Percentiles rank a stretch among this genome's conserved stretches.
These are phyloP conservation scores for Escallonia herrerae DNA, from an alignment of 129 eudicot species.

Conservation along the genomic window DNA sequence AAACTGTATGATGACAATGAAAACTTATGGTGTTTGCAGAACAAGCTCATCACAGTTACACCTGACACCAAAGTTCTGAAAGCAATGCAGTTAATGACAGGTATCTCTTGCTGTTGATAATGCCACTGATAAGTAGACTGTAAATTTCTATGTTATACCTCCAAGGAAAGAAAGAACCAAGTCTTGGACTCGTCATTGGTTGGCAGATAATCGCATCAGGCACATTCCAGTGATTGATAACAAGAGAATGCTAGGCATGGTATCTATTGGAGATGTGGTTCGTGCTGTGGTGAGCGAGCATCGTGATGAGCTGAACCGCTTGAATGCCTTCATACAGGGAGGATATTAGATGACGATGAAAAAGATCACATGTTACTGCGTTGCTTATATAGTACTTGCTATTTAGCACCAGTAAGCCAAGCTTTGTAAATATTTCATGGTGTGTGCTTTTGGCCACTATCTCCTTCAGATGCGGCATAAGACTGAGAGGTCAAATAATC, in stretches of 20 bases:
- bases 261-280: conserved; percentile 98
- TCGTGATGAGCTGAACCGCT: conserved; percentile 83
- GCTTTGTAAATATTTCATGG: conserved; percentile 37
- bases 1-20: not conserved
- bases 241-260: conserved; percentile 90
- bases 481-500: too few species aligned
- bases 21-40: conserved; percentile 43
- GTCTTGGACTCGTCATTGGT: not conserved
- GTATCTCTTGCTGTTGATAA: conserved; percentile 18
- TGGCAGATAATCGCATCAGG: conserved; percentile 95
- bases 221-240: conserved; percentile 93
- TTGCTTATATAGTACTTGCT: conserved; percentile 2
- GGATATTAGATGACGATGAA: conserved; percentile 72
- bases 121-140: too few species aligned
- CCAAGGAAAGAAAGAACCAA: not conserved
- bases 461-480: not conserved
- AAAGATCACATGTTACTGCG: not conserved
- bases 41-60: conserved; percentile 98
- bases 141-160: too few species aligned
- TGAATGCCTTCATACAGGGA: conserved; percentile 94
- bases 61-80: conserved; percentile 93
- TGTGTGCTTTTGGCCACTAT: conserved; percentile 14
- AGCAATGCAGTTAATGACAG: conserved; percentile 99
- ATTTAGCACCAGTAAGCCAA: conserved; percentile 9
- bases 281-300: conserved; percentile 99